These are phyloP conservation scores for Metschnikowia santaceciliae DNA, from an alignment of 805 yeast genomes.

Conservation along the genomic window DNA sequence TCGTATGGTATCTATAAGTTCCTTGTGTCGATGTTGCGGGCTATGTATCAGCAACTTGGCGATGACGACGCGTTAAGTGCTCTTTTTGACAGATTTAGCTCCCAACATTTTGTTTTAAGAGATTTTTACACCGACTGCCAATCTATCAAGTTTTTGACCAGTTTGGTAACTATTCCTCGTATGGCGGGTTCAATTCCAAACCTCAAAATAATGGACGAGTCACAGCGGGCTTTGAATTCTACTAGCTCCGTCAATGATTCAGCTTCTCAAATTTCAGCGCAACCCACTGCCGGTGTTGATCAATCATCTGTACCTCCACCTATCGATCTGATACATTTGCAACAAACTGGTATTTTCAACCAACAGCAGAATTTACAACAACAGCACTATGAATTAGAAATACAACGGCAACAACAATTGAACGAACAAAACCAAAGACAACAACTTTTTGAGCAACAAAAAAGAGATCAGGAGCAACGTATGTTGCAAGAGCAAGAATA, in stretches of 20 bases:
- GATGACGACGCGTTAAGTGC: constrained; percentile 76
- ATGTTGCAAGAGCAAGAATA: constrained; percentile 69
- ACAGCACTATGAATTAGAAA: constrained; percentile 58
- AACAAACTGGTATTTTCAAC: constrained; percentile 52
- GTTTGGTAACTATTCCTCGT: constrained; percentile 76
- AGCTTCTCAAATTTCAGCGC: constrained; percentile 42
- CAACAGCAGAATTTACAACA: constrained; percentile 58
- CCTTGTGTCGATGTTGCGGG: constrained; percentile 84
- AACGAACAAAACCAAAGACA: constrained; percentile 68
- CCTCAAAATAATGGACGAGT: constrained; percentile 44
- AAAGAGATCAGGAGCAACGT: constrained; percentile 60
- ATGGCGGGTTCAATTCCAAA: constrained; percentile 59
- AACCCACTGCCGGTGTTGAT: constrained; percentile 34
- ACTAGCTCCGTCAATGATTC: constrained; percentile 19
- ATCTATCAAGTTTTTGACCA: constrained; percentile 72
- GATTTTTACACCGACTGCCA: constrained; percentile 91
- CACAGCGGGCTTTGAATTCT: constrained; percentile 29
- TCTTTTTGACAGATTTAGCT: constrained; percentile 62
- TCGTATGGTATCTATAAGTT: constrained; percentile 91
- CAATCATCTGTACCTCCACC: constrained; percentile 38
- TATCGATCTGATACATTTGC: constrained; percentile 37
- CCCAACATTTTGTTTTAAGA: constrained; percentile 67
- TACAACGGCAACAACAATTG: constrained; percentile 63
- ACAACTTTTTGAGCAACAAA: constrained; percentile 70
- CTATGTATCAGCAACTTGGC: constrained; percentile 69